Conservation (phyloP, 768 basidiomycete genomes). For the Pulveroboletus sp. region DNA sequence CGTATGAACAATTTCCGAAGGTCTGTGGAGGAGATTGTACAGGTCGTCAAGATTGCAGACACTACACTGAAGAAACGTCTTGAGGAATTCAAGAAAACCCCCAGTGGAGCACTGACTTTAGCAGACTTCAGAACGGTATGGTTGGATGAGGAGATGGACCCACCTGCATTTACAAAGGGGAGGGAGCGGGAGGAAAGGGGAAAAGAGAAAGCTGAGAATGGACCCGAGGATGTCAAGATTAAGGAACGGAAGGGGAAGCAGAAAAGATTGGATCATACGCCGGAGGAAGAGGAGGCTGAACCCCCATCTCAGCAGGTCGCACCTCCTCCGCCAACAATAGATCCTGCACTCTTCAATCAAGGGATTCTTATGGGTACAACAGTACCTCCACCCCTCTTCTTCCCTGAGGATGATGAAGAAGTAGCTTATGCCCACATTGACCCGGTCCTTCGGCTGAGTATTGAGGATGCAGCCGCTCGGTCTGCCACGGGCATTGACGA, state of each 20-base stretch:
- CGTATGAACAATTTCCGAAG: slow-evolving; percentile 98
- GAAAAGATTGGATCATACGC: slow-evolving; percentile 37
- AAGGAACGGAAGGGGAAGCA: slow-evolving; percentile 36
- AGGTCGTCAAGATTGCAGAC: slow-evolving; percentile 99
- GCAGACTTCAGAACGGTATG: slow-evolving; percentile 87
- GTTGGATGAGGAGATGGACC: slow-evolving; percentile 89
- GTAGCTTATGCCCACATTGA: slow-evolving; percentile 47
- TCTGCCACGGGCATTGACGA: slow-evolving; percentile 47
- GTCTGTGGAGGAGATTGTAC: slow-evolving; percentile 92
- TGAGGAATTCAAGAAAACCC: slow-evolving; percentile 90
- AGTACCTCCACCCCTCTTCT: slow-evolving; percentile 35
- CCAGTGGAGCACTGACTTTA: slow-evolving; percentile 79
- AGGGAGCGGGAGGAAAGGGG: slow-evolving; percentile 64
- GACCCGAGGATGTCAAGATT: slow-evolving; percentile 21
- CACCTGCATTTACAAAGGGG: slow-evolving; percentile 81
- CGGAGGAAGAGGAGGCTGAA: slow-evolving; percentile 30
- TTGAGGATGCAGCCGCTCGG: slow-evolving; percentile 11
- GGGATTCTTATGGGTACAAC: slow-evolving; percentile 63
- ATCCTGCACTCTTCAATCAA: slow-evolving; percentile 56
- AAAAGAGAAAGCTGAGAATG: slow-evolving; percentile 37
- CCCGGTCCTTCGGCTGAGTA: slow-evolving; percentile 41
- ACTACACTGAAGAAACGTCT: slow-evolving; percentile 88
- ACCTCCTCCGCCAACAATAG: slow-evolving; percentile 35
- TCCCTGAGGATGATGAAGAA: slow-evolving; percentile 43
- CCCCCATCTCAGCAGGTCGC: slow-evolving; percentile 13